Evolutionary conservation across 352 stramenopile genomes (phyloP), one percentile per base, ranked within the genome.

Genomic region (Ophiocytium majus): DNA sequence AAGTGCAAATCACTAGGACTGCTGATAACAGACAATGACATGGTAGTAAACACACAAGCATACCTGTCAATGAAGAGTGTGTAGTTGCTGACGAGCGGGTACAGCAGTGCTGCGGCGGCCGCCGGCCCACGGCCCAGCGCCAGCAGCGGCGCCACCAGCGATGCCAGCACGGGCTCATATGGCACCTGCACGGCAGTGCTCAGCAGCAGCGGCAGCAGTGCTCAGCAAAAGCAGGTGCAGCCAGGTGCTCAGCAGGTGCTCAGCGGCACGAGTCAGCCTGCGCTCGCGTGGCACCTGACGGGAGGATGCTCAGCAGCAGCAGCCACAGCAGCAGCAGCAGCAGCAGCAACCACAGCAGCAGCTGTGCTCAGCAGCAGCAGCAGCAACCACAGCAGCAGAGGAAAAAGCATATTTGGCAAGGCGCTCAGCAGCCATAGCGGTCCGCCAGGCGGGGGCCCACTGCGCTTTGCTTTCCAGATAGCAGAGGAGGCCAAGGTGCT

Each of bases 11-110:
- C n/a, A n/a, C n/a, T n/a, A n/a, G n/a, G n/a, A n/a, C n/a, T n/a
- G n/a, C n/a, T n/a, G n/a, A n/a, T n/a, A n/a, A n/a, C n/a, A n/a
- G n/a, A n/a, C n/a, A n/a, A n/a, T n/a, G n/a, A n/a, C n/a, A n/a
- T n/a, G n/a, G n/a, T n/a, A n/a, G n/a, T 66, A 28, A 23, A 66
- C 57, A 66, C 19, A 66, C 19, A 66, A 66, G 28, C 57, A 49
- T 79, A 79, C 71, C 71, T 79, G 10, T 34, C 71, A 79, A 88
- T 50, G 81, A 88, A 88, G 31, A 88, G 84, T 19, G 84, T 88
- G 23, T 85, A 63, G 49, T 63, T 81, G 19, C 84, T 82, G 17
- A 83, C 71, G 35, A 88, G 75, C 14, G 84, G 84, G 63, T 87
- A 88, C 0, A 88, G 74, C 79, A 88, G 33, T 19, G 84, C 79